Percentiles rank a stretch among this genome's conserved stretches.
Evolutionary conservation across 2,329 filamentous ascomycete genomes (phyloP).

Genomic region (Alternaria triticina): DNA sequence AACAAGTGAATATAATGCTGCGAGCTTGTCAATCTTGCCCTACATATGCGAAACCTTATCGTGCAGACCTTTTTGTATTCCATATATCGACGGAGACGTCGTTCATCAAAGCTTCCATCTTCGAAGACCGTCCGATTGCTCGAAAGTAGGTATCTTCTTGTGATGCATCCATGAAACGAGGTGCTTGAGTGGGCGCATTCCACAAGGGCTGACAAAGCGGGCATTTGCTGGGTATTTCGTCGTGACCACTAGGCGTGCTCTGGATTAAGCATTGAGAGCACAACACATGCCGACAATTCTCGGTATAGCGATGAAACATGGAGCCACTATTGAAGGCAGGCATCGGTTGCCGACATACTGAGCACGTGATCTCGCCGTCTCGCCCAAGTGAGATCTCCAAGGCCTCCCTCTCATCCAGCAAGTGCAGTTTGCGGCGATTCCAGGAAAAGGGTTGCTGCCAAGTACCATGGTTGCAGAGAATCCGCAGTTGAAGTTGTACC

Average conservation of each 20-base stretch:
- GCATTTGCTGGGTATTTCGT: constrained; percentile 15
- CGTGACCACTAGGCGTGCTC: constrained; percentile 17
- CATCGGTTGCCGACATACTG: constrained; percentile 38
- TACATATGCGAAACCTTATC: background rate
- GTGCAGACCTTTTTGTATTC: constrained; percentile 35
- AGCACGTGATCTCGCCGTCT: constrained; percentile 40
- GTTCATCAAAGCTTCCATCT: constrained; percentile 42
- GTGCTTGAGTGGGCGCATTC: background rate
- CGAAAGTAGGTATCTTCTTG: constrained; percentile 40
- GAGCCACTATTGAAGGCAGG: constrained; percentile 24
- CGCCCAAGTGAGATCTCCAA: constrained; percentile 31
- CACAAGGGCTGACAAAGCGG: constrained; percentile 32
- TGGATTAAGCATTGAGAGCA: constrained; percentile 45
- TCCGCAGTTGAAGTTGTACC: constrained; percentile 54
- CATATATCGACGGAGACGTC: constrained; percentile 40
- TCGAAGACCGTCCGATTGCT: constrained; percentile 39
- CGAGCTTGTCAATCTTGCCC: background rate
- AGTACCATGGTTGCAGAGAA: constrained; percentile 60
- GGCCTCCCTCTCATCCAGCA: constrained; percentile 48
- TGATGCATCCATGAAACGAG: constrained; percentile 1
- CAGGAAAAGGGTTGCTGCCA: constrained; percentile 56
- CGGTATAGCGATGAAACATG: constrained; percentile 27
- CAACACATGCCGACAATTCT: constrained; percentile 41
- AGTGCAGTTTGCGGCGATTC: constrained; percentile 42
- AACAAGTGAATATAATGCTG: constrained; percentile 43